Conservation (phyloP, 768 basidiomycete species). For the Fomitopsis pulvina region DNA sequence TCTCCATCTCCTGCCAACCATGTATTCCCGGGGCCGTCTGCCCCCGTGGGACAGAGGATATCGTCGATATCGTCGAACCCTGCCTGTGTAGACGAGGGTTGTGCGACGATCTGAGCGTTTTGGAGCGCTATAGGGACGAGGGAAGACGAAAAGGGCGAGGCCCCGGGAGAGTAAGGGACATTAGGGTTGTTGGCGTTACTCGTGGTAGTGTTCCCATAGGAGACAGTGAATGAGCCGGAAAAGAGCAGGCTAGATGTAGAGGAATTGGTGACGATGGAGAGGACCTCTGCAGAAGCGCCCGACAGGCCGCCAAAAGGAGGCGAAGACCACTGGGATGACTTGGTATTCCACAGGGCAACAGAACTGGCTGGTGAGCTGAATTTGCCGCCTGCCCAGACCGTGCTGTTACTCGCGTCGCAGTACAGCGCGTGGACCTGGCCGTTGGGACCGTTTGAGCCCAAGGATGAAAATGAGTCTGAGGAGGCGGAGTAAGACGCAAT, state of each 20-base stretch:
- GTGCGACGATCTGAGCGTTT: slow-evolving; percentile 49
- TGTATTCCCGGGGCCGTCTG: slow-evolving; percentile 69
- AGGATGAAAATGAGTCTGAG: slow-evolving; percentile 47
- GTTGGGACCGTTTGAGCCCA: slow-evolving; percentile 67
- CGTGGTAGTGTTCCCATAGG: slow-evolving; percentile 50
- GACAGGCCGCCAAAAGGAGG: slow-evolving; percentile 79
- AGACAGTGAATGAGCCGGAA: slow-evolving; percentile 79
- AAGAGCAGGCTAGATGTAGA: slow-evolving; percentile 77
- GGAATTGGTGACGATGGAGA: slow-evolving; percentile 69
- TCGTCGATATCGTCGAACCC: slow-evolving; percentile 58
- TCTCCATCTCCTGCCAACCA: slow-evolving; percentile 81
- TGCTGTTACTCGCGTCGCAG: slow-evolving; percentile 62
- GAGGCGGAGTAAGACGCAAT: slow-evolving; percentile 69
- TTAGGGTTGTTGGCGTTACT: slow-evolving; percentile 80
- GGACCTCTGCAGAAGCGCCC: slow-evolving; percentile 62
- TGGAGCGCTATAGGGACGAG: slow-evolving; percentile 74
- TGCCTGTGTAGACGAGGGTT: slow-evolving; percentile 53
- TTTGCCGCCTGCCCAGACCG: slow-evolving; percentile 74
- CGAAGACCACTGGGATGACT: slow-evolving; percentile 61
- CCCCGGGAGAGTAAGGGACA: slow-evolving; percentile 74
- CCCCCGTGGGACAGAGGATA: slow-evolving; percentile 83
- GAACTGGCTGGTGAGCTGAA: slow-evolving; percentile 63
- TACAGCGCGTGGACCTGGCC: slow-evolving; percentile 67
- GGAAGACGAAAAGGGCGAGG: slow-evolving; percentile 83
- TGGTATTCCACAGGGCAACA: slow-evolving; percentile 67